Percentiles rank a stretch among this genome's conserved stretches.
phyloP scores from a whole-genome alignment of 225 moss, liverwort and hornwort species.

The Pseudisothecium myosuroides region DNA sequence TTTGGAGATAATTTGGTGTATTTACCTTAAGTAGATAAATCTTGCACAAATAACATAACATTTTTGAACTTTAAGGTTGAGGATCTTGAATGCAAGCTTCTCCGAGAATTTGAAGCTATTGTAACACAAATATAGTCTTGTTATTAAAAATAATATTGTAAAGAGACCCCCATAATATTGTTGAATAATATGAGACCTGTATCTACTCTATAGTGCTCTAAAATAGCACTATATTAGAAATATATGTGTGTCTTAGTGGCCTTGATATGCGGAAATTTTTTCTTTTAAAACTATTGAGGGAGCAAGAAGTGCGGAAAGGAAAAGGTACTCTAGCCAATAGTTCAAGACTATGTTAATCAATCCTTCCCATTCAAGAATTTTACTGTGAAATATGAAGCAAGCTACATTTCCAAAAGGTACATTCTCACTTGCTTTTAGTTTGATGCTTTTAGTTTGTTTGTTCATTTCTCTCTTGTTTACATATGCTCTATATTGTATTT shows the following conservation, averaged over 20 bases:
- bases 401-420: background rate
- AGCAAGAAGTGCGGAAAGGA: background rate
- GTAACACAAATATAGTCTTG: background rate
- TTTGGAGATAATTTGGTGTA: background rate
- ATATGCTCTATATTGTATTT: background rate
- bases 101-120: background rate
- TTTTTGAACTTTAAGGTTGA: background rate
- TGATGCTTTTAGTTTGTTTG: background rate
- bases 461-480: background rate
- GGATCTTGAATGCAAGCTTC: background rate
- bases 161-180: background rate
- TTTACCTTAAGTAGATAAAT: background rate
- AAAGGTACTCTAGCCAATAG: background rate
- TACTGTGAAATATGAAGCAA: background rate
- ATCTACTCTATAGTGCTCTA: background rate
- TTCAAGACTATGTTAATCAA: background rate
- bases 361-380: background rate
- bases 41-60: background rate
- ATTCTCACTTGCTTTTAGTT: background rate
- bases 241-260: rapidly evolving
- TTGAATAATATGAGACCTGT: background rate
- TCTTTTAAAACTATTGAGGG: background rate
- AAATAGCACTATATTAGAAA: background rate
- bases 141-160: too few relatives aligned
- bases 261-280: background rate